Evolutionary conservation across 225 moss, liverwort and hornwort species (phyloP), one percentile per base, ranked within the genome.

Genomic region (Physcomitrium patens): DNA sequence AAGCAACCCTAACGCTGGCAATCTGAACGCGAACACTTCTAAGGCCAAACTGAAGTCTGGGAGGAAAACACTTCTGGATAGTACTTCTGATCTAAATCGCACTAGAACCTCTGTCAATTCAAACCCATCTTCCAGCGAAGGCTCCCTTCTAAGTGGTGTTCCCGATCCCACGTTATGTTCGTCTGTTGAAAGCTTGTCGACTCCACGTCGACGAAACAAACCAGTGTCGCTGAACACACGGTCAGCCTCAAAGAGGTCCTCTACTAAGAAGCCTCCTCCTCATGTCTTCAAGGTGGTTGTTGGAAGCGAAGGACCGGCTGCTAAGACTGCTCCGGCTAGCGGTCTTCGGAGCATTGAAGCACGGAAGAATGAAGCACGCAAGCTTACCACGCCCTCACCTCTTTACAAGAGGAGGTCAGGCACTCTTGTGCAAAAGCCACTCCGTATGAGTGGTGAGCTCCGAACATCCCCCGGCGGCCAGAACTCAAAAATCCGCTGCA

Each of bases 211-310:
- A 7, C 28, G 20, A n/a, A n/a, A 26, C 52, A 81, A 60, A 48
- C 23, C 45, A 20, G 45, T 71, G 1, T 63, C 54, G 14, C 19
- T 72, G 60, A 72, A 72, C 68, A 68, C 68, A 24, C 71, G 72
- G 20, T 81, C 77, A 12, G 63, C 53, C 22, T 67, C 71, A 14
- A 77, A 68, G 66, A 81, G 67, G 61, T 11, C 10, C 24, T 69
- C 70, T 14, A 31, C 43, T 10, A 76, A 58, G 53, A 81, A 77
- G 26, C 71, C 70, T 41, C 76, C 77, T 37, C 81, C 81, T 12
- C 77, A 77, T 63, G 26, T 81, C 26, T 81, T 81, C 61, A 81
- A 81, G 72, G 76, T 81, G 67, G 81, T 72, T n/a, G 61, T 68
- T 19, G 72, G 71, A 49, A 77, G 28, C 5, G 76, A 77, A 41